Evolutionary conservation across 78 protist species (phyloP), one percentile per base, ranked within the genome.

Genomic region (Chrysochromulina tobinii): DNA sequence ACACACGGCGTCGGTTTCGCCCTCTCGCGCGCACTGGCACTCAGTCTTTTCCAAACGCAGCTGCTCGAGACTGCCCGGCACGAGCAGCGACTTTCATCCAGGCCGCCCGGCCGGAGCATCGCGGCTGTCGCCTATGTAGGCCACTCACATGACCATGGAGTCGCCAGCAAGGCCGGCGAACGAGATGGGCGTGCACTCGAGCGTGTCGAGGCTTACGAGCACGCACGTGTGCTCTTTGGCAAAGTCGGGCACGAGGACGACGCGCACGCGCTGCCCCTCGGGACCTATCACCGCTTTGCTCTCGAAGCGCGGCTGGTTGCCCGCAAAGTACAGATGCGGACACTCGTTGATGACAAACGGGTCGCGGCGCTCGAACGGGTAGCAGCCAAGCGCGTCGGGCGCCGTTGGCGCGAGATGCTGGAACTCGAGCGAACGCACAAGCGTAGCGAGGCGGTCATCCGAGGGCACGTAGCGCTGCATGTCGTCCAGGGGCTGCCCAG

Each of bases 321-420:
- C 96, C 7, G 96, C 94, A 38, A 94, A 94, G 72, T 14, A 92
- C 9, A 94, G 64, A 90, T 92, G 75, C 5, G 96, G 96, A 0
- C 55, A 72, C 27, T 2, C 21, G 14, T 6, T 61, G 5, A 92
- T 3, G 3, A 93, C 12, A 51, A 94, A 94, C 0, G 96, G 96
- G n/a, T 94, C 96, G 12, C 1, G 0, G 27, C 53, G 14, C 2
- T 0, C 18, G 61, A 81, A 94, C 3, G 96, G 94, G 81, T 54
- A 92, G 93, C 96, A 94, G 3, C 92, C 81, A 51, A 94, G 89
- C 27, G 96, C 92, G 89, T 94, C 94, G 14, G 95, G 94, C 8
- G 95, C 94, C 1, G 94, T 93, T 1, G 96, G 96, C n/a, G 94
- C 92, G 4, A 94, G 0, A 85, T 94, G 94, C 1, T 92, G 79